Evolutionary conservation across 352 stramenopile genomes (phyloP).

Genomic region (Peronospora belbahrii): DNA sequence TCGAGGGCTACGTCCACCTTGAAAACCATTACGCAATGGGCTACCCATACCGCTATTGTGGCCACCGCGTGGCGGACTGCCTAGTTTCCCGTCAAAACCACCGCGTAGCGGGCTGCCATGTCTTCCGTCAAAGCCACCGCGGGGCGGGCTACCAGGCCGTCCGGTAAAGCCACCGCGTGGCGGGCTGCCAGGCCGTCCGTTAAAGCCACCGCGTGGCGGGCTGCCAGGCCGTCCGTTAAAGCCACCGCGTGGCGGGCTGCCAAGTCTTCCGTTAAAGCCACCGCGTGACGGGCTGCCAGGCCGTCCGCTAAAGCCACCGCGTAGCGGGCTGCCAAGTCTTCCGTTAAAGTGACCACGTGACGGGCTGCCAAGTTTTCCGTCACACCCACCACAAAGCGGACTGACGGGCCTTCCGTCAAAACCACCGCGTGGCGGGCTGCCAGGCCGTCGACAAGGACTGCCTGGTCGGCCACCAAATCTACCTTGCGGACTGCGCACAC

Average conservation of each 20-base stretch:
- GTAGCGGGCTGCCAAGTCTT: conserved; percentile 7
- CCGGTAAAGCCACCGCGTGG: conserved; percentile 13
- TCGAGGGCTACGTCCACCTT: conserved; percentile 8
- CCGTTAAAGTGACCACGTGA: conserved; percentile 12
- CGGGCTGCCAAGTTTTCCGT: conserved; percentile 12
- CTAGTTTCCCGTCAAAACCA: conserved; percentile 5
- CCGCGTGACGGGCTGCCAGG: conserved; percentile 6
- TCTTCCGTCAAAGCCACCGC: conserved; percentile 1
- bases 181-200: conserved; percentile 11
- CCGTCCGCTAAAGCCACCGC: conserved; percentile 1
- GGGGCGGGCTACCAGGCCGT: conserved; percentile 7
- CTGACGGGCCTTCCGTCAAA: conserved; percentile 5
- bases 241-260: conserved; percentile 4
- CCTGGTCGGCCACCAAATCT: conserved; percentile 10
- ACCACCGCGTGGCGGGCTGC: conserved; percentile 3
- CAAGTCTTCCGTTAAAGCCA: conserved; percentile 8
- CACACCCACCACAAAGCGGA: conserved; percentile 7
- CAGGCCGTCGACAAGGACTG: conserved; percentile 11
- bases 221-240: conserved; percentile 4
- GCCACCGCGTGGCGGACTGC: conserved; percentile 4
- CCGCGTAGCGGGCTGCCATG: conserved; percentile 7
- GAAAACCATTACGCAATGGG: conserved; percentile 8
- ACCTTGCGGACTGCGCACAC: conserved; percentile 9
- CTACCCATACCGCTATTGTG: conserved; percentile 6
- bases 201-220: conserved; percentile 8